These are phyloP conservation scores for Metschnikowia arizonensis DNA, from an alignment of 805 yeast genomes.

Conservation along the genomic window DNA sequence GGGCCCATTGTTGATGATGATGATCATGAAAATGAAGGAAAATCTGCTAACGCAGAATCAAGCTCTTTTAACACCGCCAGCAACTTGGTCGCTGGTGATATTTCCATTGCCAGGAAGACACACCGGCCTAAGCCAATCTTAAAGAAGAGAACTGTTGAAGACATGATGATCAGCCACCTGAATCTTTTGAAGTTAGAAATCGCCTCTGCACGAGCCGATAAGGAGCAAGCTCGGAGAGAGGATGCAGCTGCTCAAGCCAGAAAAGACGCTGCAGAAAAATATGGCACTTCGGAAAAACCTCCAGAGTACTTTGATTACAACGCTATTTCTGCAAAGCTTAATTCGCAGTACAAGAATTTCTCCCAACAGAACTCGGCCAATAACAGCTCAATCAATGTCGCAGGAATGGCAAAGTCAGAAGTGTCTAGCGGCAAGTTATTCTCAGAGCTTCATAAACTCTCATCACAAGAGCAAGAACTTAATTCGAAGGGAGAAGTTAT, in stretches of 20 bases:
- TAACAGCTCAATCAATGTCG: constrained; percentile 22
- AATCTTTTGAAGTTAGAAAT: constrained; percentile 40
- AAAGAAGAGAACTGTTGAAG: constrained; percentile 81
- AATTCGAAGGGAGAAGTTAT: not conserved
- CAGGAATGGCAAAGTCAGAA: constrained; percentile 9
- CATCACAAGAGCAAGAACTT: not conserved
- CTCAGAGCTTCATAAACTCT: constrained; percentile 6
- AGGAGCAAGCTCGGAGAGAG: constrained; percentile 32
- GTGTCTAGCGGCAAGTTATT: constrained; percentile 5
- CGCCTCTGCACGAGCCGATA: constrained; percentile 32
- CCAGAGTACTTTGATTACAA: constrained; percentile 43
- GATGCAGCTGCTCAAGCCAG: constrained; percentile 21
- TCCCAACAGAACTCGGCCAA: constrained; percentile 33
- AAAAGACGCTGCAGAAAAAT: constrained; percentile 14
- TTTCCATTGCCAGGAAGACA: constrained; percentile 34
- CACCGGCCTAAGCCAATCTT: constrained; percentile 70
- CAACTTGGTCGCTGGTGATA: constrained; percentile 44
- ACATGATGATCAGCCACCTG: constrained; percentile 66
- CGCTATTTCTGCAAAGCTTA: constrained; percentile 41
- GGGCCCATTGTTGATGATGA: constrained; percentile 72
- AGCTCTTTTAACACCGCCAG: constrained; percentile 30
- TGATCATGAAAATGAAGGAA: constrained; percentile 21
- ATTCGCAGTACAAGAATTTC: constrained; percentile 31
- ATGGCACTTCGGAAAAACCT: constrained; percentile 17
- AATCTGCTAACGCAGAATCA: constrained; percentile 19